Percentiles rank a stretch among this genome's conserved stretches.
Evolutionary conservation across 352 stramenopile genomes (phyloP).

Genomic region (Phytophthora crassamura): DNA sequence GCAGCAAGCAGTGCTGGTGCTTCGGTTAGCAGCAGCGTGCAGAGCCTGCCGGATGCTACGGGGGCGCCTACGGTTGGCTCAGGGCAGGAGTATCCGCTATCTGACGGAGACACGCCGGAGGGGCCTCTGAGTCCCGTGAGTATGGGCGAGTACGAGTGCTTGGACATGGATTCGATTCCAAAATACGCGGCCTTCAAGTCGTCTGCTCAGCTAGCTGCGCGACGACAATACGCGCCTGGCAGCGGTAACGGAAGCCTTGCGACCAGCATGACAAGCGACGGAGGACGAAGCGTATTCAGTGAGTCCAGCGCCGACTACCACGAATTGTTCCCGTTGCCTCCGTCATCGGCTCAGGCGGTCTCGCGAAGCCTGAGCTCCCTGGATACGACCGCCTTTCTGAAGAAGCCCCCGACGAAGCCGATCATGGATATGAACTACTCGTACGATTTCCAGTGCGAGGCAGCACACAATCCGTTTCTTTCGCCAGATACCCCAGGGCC

Average conservation of each 20-base stretch:
- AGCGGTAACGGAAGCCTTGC: constrained; percentile 27
- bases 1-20: constrained; percentile 26
- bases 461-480: constrained; percentile 63
- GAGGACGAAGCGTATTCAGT: constrained; percentile 27
- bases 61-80: neutral
- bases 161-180: constrained; percentile 77
- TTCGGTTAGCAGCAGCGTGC: constrained; percentile 27
- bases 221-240: constrained; percentile 22
- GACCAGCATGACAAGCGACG: constrained; percentile 31
- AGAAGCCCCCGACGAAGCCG: constrained; percentile 30
- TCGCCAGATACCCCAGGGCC: constrained; percentile 24
- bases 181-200: constrained; percentile 79
- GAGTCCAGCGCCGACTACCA: constrained; percentile 31
- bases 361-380: constrained; percentile 34
- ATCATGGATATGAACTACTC: constrained; percentile 76
- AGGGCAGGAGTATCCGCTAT: constrained; percentile 24
- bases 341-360: constrained; percentile 17
- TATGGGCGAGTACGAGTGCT: constrained; percentile 72
- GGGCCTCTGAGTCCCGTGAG: constrained; percentile 59
- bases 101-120: constrained; percentile 27
- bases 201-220: constrained; percentile 37
- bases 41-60: constrained; percentile 28
- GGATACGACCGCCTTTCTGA: constrained; percentile 14
- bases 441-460: constrained; percentile 71
- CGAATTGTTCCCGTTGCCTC: constrained; percentile 43